phyloP scores from a whole-genome alignment of 2,329 filamentous ascomycete genomes.

The Dissoconium aciculare region DNA sequence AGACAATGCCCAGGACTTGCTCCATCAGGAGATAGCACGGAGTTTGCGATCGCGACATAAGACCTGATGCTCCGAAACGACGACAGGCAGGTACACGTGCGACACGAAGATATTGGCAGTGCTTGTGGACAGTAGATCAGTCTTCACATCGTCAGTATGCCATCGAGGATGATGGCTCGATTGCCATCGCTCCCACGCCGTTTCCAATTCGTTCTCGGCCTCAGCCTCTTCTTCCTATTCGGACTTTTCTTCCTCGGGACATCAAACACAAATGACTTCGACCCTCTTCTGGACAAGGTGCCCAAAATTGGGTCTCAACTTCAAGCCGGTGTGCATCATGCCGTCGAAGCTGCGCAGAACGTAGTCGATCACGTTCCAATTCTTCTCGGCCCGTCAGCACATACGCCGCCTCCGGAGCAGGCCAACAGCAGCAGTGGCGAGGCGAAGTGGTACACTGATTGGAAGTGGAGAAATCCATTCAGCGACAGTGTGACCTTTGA shows the following conservation, averaged over 20 bases:
- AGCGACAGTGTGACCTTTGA: constrained; percentile 67
- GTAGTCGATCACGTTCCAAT: constrained; percentile 22
- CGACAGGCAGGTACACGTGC: too few species aligned
- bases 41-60: too few species aligned
- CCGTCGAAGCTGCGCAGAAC: constrained; percentile 25
- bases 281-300: constrained; percentile 20
- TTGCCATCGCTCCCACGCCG: constrained; percentile 29
- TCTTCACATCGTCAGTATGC: too few species aligned
- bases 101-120: too few species aligned
- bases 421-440: constrained; percentile 65
- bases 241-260: constrained; percentile 24
- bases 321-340: constrained; percentile 25
- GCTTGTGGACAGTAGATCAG: too few species aligned
- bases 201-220: constrained; percentile 30
- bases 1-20: too few species aligned
- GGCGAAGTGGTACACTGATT: constrained; percentile 74
- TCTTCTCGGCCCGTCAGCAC: constrained; percentile 54
- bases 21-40: too few species aligned
- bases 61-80: too few species aligned
- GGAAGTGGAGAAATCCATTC: constrained; percentile 83
- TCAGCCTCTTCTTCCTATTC: constrained; percentile 26
- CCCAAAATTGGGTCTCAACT: constrained; percentile 23
- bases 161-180: neutral
- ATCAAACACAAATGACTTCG: constrained; percentile 16
- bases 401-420: constrained; percentile 57